phyloP scores from a whole-genome alignment of 305 asterid species.

The Fraxinus latifolia region DNA sequence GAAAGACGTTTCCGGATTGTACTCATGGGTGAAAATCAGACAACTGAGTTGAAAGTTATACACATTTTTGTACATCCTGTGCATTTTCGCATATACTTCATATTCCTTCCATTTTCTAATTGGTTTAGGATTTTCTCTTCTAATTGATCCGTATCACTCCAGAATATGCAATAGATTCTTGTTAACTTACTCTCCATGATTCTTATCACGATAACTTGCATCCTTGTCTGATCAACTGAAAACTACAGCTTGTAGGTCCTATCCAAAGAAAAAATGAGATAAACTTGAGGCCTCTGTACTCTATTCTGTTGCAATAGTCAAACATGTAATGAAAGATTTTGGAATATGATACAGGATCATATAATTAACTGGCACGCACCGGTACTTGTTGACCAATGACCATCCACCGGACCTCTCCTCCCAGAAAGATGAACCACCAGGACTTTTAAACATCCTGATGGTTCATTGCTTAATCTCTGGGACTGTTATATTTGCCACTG shows the following conservation, averaged over 20 bases:
- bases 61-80: too few relatives aligned
- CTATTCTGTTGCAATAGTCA: not conserved
- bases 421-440: not conserved
- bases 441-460: conserved; percentile 36
- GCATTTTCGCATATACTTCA: too few relatives aligned
- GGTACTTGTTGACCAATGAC: not conserved
- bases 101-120: too few relatives aligned
- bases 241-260: not conserved
- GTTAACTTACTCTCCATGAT: too few relatives aligned
- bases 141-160: too few relatives aligned
- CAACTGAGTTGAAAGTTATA: too few relatives aligned
- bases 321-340: not conserved
- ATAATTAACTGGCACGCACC: not conserved
- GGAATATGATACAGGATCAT: not conserved
- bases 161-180: too few relatives aligned
- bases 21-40: too few relatives aligned
- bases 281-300: not conserved
- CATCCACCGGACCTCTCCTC: not conserved
- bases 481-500: not conserved
- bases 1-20: too few relatives aligned
- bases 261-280: not conserved
- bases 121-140: too few relatives aligned
- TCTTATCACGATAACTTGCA: not conserved
- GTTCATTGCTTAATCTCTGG: conserved; percentile 49
- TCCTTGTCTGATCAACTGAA: not conserved